Evolutionary conservation across 78 protist genomes (phyloP), one percentile per base, ranked within the genome.

Genomic region (Creolimax fragrantissima): DNA sequence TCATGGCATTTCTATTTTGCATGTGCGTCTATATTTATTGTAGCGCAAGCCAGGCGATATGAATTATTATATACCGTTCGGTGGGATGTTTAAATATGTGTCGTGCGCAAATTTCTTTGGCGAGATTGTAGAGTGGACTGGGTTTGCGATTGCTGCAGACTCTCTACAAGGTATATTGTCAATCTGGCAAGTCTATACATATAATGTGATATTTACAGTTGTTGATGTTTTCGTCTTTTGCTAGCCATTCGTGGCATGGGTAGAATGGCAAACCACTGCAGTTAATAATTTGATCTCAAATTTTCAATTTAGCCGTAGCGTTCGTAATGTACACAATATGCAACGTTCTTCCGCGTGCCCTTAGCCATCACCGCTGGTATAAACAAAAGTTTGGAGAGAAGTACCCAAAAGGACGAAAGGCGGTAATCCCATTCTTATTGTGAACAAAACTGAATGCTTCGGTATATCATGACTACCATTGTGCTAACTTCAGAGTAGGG

Each of bases 111-210:
- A 95, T 89, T 95, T 90, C 45, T 88, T 93, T 6, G 97, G 95
- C 37, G 97, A 95, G 89, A 35, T 90, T 6, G 41, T 94, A 43
- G 97, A 94, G 92, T 95, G 97, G 97, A 2, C 6, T 3, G 97
- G 97, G 35, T 94, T 67, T 43, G 95, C 95, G 0, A 35, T 95
- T 3, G 96, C 96, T 2, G 11, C 92, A 2, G 3, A 83, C 3
- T n/a, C 90, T 42, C 90, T 32, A 42, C 6, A 4, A 5, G 92
- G 67, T 5, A 11, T 41, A 36, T 24, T 24, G 39, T 17, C 74
- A 11, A 17, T 11, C 74, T 11, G 39, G 11, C 74, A 32, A 32
- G 11, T 17, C 74, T 58, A 17, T 32, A 32, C 39, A 58, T 58
- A 17, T 58, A 17, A 11, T 58, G 74, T 17, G 11, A 11, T 41